Evolutionary conservation across 2,329 filamentous ascomycete genomes (phyloP), one percentile per base, ranked within the genome.

Genomic region (Cryphonectria carpinicola): DNA sequence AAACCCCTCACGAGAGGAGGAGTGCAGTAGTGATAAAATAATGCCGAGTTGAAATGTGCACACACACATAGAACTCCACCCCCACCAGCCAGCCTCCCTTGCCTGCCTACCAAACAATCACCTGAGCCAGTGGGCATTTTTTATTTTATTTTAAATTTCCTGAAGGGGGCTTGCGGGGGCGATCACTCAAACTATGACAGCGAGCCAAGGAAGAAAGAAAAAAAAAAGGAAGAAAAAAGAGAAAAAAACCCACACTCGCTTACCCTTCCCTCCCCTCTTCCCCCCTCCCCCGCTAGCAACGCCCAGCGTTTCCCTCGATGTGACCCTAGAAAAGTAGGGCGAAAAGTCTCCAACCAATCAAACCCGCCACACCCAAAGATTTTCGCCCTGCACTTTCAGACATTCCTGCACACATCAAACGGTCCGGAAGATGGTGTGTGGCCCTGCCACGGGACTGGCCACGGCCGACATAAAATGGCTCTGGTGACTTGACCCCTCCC

Each of bases 291-390:
- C 54, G 25, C 28, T 32, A 32, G 54, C 54, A 17, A 19, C 54
- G 54, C 28, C 28, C 54, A 58, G 25, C 54, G 54, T 58, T 49
- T n/a, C 25, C 54, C 28, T 58, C 54, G 28, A 58, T 58, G 54
- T 32, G 28, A 58, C 54, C 35, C 54, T 58, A n/a, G 54, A 58
- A 64, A 64, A 64, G 41, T 39, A 64, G 61, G 61, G 61, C 61
- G 61, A 64, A 64, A 39, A 25, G 37, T 43, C 61, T 28, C 19
- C 37, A 39, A 39, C 61, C 61, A 64, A 64, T 64, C 61, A 64
- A 39, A n/a, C 35, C 60, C 32, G 60, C 60, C 19, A 62, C 35
- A 11, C 19, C 43, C n/a, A 17, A 19, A 35, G 28, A 28, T 28
- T 32, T 56, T 58, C 54, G 54, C 54, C 54, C 28, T 58, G 54